Evolutionary conservation across 164 flowering plant species (phyloP).

Genomic region (Tetracentron sinense): DNA sequence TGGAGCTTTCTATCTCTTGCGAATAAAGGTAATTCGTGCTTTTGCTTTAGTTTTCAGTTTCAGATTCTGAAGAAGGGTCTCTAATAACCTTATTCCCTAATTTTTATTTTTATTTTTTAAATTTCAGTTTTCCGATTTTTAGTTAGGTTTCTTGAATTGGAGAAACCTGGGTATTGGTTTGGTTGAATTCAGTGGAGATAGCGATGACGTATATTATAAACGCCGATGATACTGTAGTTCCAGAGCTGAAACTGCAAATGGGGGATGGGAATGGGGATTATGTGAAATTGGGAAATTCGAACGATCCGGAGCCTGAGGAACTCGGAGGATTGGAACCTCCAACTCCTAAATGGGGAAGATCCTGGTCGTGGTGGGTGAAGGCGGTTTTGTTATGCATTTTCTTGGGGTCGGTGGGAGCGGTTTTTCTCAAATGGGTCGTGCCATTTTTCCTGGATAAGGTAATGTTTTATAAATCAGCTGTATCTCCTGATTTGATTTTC

Average conservation of each 20-base stretch:
- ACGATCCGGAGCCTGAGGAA: constrained; percentile 1
- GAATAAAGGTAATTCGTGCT: too few relatives aligned
- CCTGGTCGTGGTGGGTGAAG: constrained; percentile 52
- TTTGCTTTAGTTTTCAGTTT: too few relatives aligned
- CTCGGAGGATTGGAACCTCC: constrained; percentile 15
- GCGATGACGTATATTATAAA: constrained; percentile 29
- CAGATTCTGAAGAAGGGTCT: too few relatives aligned
- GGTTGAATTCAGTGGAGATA: not conserved
- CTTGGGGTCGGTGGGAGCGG: constrained; percentile 39
- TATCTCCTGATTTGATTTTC: not conserved
- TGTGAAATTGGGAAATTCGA: not conserved
- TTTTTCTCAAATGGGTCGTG: constrained; percentile 55
- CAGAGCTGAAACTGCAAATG: constrained; percentile 36
- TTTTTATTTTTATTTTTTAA: too few relatives aligned
- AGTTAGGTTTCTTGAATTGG: too few relatives aligned
- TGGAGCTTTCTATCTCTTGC: too few relatives aligned
- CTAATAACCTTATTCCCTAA: too few relatives aligned
- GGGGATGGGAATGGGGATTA: constrained; percentile 27
- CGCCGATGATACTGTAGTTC: constrained; percentile 31
- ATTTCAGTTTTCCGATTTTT: too few relatives aligned
- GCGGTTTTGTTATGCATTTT: constrained; percentile 26
- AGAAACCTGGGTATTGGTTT: not conserved
- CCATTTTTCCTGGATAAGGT: constrained; percentile 73
- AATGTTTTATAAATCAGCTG: not conserved
- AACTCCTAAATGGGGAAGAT: constrained; percentile 19